phyloP scores from a whole-genome alignment of 768 basidiomycete species.

The Trametes meyenii region DNA sequence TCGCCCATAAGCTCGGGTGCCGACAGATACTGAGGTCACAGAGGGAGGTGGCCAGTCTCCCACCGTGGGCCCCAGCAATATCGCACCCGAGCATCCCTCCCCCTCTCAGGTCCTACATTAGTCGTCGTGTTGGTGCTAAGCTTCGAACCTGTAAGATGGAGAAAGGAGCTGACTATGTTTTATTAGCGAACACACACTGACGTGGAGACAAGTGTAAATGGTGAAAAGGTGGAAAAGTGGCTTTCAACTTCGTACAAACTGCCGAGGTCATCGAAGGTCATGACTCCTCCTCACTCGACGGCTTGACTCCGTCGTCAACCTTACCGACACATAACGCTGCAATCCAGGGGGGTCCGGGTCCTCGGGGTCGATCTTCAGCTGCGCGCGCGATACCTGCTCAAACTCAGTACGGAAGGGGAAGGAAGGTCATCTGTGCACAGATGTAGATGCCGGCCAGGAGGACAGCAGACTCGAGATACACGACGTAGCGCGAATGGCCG shows the following conservation, averaged over 20 bases:
- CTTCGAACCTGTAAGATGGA: neutral
- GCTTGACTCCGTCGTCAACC: slow-evolving; percentile 4
- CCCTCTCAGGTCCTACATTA: no score
- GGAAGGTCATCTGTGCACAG: neutral
- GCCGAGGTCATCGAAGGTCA: neutral
- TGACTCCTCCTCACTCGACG: slow-evolving; percentile 8
- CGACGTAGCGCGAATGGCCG: no score
- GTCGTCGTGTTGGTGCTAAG: no score
- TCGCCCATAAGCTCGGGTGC: neutral
- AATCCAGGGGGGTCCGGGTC: neutral
- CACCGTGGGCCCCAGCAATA: neutral
- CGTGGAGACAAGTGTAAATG: neutral
- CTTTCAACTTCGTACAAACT: neutral
- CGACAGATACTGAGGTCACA: neutral
- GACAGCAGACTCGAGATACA: neutral
- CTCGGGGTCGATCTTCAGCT: slow-evolving; percentile 3
- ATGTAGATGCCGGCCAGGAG: neutral
- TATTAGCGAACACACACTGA: neutral
- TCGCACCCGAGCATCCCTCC: neutral
- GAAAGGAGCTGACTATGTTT: neutral
- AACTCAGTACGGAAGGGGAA: neutral
- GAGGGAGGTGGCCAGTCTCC: neutral
- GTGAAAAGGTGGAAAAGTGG: neutral
- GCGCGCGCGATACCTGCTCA: slow-evolving; percentile 1
- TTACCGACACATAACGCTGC: neutral